Conservation (phyloP, 495 filamentous ascomycete species). For the Annulohypoxylon moriforme region DNA sequence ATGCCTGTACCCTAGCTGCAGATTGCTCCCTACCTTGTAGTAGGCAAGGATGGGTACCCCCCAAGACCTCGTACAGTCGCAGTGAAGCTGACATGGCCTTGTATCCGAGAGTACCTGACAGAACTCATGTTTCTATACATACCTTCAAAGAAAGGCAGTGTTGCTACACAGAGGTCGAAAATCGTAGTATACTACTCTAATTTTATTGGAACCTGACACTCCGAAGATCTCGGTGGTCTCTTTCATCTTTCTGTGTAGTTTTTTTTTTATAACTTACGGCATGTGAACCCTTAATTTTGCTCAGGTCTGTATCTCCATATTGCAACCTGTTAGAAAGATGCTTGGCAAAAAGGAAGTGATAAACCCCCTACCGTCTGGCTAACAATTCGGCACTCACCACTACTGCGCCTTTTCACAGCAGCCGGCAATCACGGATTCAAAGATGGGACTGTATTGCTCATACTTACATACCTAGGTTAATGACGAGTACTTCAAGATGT, state of each 20-base stretch:
- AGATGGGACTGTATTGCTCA: conserved; percentile 27
- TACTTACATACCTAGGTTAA: conserved; percentile 6
- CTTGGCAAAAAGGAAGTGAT: conserved; percentile 19
- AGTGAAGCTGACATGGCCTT: conserved; percentile 28
- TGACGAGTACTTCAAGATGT: conserved; percentile 12
- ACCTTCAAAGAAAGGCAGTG: conserved; percentile 7
- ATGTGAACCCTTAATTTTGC: background rate
- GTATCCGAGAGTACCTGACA: conserved; percentile 22
- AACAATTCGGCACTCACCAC: conserved; percentile 19
- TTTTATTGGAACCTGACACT: conserved; percentile 9
- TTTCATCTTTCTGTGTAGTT: background rate
- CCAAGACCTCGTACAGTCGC: conserved; percentile 9
- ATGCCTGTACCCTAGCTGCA: conserved; percentile 22
- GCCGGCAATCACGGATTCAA: conserved; percentile 35
- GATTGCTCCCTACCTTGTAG: background rate
- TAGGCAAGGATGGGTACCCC: conserved; percentile 12
- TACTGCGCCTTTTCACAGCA: conserved; percentile 36
- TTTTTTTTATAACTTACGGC: background rate
- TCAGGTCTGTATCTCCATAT: background rate
- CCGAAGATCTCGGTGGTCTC: background rate
- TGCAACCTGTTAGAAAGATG: conserved; percentile 13
- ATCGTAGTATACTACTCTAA: conserved; percentile 6
- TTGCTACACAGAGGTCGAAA: conserved; percentile 13
- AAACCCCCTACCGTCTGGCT: conserved; percentile 17
- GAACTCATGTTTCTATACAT: conserved; percentile 23